Evolutionary conservation across 176 grass and related monocot genomes (phyloP).

Genomic region (Carex scoparia): DNA sequence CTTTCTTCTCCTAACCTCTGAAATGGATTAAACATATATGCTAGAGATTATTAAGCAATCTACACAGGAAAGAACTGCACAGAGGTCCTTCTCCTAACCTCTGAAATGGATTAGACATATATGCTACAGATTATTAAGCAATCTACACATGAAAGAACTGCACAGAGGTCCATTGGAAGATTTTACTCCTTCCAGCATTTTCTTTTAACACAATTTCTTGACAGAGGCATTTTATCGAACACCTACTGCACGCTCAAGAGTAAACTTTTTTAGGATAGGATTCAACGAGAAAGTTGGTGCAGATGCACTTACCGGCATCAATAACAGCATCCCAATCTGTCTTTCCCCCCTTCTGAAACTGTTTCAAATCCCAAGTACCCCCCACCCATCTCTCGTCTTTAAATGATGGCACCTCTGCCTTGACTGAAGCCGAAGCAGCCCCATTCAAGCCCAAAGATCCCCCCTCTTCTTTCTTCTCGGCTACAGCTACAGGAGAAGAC

Average conservation of each 20-base stretch:
- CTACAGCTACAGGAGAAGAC: not conserved
- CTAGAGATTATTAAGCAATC: not conserved
- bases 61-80: not conserved
- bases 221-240: constrained; percentile 4
- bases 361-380: constrained; percentile 52
- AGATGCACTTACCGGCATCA: constrained; percentile 30
- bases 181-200: not conserved
- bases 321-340: constrained; percentile 46
- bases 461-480: not conserved
- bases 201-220: not conserved
- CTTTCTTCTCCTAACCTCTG: constrained; percentile 90
- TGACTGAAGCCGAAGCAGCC: constrained; percentile 24
- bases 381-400: constrained; percentile 33
- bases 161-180: not conserved
- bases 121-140: not conserved
- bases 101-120: constrained; percentile 37
- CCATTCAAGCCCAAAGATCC: constrained; percentile 19
- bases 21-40: constrained; percentile 26
- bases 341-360: constrained; percentile 35
- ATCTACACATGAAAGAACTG: not conserved
- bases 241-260: not conserved
- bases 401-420: constrained; percentile 17
- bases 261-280: not conserved
- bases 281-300: not conserved
- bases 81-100: constrained; percentile 66